Base-by-base conservation (phyloP, 2,329 filamentous ascomycete genomes). In the Ceratocystis papillata region DNA sequence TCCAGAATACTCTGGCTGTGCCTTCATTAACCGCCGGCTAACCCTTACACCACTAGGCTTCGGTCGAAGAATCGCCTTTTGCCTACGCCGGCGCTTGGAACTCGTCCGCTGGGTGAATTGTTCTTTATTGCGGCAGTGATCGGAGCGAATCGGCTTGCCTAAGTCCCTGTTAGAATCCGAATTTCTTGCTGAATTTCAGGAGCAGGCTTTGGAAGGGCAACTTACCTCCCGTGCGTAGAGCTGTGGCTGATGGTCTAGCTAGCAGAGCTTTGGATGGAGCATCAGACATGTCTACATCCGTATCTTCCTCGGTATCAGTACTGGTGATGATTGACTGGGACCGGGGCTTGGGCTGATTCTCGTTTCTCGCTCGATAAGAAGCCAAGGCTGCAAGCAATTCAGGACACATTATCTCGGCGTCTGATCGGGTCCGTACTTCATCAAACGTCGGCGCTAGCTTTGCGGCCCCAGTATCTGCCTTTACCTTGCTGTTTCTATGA, bases 1-100 rank as follows among this genome's bases (percentile, higher is more conserved):
- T 33, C 55, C 55, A 22, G 5, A 8, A 59, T 33, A 59, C 55
- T 59, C 55, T 12, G 55, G 55, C 55, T 22, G 25, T n/a, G 55
- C 55, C 30, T 59, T 59, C 17, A 59, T 59, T 30, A 59, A 59
- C 55, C 55, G 55, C 55, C 55, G 55, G 15, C 55, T 59, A 20
- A 7, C 25, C 5, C 55, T 28, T 15, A 37, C 28, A 10, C 30
- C 28, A 41, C 37, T 15, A 4, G 37, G 15, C 55, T 8, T 59
- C 15, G 12, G 7, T 5, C 28, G 12, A 17, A 33, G 55, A 28
- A n/a, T 22, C 7, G 28, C 55, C 55, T 37, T 37, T n/a, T 37
- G 55, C 37, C 17, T 53, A 25, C 55, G 25, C 2, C 22, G 55
- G n/a, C 55, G 55, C 30, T 59, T 37, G 0, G 30, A 28, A 37